Percentiles rank a stretch among this genome's conserved stretches.
Evolutionary conservation across 495 filamentous ascomycete species (phyloP).

Genomic region (Patellaria atrata): DNA sequence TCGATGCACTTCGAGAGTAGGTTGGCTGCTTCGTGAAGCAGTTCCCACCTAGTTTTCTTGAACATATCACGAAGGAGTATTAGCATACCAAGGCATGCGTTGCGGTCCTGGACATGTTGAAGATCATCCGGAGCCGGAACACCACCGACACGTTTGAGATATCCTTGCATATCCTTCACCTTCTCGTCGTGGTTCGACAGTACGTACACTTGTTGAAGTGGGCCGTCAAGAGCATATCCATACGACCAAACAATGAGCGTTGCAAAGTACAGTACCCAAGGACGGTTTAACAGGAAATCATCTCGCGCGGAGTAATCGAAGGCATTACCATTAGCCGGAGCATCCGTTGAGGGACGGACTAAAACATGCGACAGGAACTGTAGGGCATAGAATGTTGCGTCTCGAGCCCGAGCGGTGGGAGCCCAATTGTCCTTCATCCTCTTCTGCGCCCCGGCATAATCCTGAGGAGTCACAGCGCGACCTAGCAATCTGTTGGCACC

Average conservation of each 20-base stretch:
- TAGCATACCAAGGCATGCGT: constrained; percentile 68
- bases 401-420: constrained; percentile 76
- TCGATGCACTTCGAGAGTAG: constrained; percentile 68
- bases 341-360: constrained; percentile 29
- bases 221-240: constrained; percentile 80
- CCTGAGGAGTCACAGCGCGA: constrained; percentile 65
- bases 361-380: constrained; percentile 75
- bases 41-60: constrained; percentile 72
- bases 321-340: background rate
- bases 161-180: constrained; percentile 63
- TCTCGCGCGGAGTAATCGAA: constrained; percentile 64
- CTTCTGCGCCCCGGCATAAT: constrained; percentile 64
- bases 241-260: constrained; percentile 90
- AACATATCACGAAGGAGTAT: constrained; percentile 74
- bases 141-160: constrained; percentile 56
- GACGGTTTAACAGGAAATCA: constrained; percentile 79
- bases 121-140: constrained; percentile 74
- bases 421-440: constrained; percentile 87
- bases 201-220: constrained; percentile 40
- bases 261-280: constrained; percentile 96
- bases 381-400: constrained; percentile 87
- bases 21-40: constrained; percentile 72
- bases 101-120: constrained; percentile 57
- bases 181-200: constrained; percentile 47
- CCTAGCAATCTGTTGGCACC: constrained; percentile 73